Conservation (phyloP, 768 basidiomycete species). For the Phaffia tasmanica region DNA sequence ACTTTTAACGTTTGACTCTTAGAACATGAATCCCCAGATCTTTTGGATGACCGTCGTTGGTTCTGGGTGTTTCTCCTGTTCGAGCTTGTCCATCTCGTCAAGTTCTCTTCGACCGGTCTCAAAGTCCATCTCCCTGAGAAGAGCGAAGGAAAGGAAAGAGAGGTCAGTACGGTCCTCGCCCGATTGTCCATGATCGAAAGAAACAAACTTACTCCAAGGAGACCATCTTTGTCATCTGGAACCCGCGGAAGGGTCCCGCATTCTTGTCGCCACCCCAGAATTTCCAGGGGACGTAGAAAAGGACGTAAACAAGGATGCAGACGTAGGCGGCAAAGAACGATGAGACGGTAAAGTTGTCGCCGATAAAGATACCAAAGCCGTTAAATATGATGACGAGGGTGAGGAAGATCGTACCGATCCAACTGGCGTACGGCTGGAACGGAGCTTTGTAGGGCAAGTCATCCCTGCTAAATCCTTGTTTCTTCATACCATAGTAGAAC, state of each 20-base stretch:
- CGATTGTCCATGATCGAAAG: not conserved
- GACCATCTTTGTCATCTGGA: constrained; percentile 28
- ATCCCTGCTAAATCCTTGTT: constrained; percentile 11
- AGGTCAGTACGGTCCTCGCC: not conserved
- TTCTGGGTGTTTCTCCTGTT: not conserved
- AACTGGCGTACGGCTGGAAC: constrained; percentile 29
- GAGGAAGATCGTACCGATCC: constrained; percentile 27
- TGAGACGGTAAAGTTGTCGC: constrained; percentile 28
- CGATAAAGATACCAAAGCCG: constrained; percentile 34
- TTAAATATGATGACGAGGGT: constrained; percentile 30
- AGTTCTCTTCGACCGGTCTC: constrained; percentile 29
- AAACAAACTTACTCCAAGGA: constrained; percentile 4
- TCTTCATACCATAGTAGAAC: constrained; percentile 24
- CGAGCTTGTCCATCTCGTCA: constrained; percentile 27
- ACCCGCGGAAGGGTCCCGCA: not conserved
- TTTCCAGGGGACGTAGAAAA: constrained; percentile 31
- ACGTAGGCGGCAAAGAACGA: constrained; percentile 31
- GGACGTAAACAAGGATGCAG: constrained; percentile 28
- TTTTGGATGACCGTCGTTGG: not conserved
- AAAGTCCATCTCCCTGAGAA: constrained; percentile 29
- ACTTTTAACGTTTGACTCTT: no score
- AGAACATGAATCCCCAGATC: not conserved
- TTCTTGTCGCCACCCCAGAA: constrained; percentile 18
- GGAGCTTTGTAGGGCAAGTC: constrained; percentile 25
- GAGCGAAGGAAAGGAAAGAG: not conserved